Conservation (phyloP, 495 filamentous ascomycete genomes). For the Rostrohypoxylon terebratum region DNA sequence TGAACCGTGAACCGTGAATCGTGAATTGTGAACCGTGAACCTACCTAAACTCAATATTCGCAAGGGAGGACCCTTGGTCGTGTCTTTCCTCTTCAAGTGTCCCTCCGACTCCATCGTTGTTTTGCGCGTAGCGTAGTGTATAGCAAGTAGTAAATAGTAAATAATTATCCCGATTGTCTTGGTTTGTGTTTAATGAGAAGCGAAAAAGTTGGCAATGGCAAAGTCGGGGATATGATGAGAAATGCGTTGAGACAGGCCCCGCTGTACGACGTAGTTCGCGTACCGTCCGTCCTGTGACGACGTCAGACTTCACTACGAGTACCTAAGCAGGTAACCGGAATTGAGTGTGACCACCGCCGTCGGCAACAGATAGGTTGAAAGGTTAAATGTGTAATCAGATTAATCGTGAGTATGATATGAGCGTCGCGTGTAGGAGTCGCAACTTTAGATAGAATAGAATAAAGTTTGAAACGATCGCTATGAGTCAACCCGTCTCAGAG, state of each 20-base stretch:
- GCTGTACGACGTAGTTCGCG: conserved; percentile 26
- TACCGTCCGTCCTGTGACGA: conserved; percentile 41
- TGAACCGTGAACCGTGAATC: conserved; percentile 52
- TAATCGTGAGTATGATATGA: background rate
- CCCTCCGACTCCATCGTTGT: conserved; percentile 47
- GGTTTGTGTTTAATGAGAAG: background rate
- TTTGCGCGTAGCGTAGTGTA: no score
- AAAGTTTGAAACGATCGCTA: background rate
- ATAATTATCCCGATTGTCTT: conserved; percentile 7
- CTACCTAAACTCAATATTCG: conserved; percentile 90
- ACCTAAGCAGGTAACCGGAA: conserved; percentile 18
- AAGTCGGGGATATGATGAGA: conserved; percentile 17
- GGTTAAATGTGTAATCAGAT: background rate
- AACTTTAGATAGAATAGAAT: background rate
- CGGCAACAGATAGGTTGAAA: background rate
- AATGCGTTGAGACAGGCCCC: conserved; percentile 22
- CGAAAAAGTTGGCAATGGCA: background rate
- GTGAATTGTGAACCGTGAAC: conserved; percentile 47
- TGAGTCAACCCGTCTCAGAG: conserved; percentile 21
- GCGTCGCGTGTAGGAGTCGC: background rate
- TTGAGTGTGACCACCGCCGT: conserved; percentile 28
- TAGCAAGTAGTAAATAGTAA: no score
- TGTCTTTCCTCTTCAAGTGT: conserved; percentile 79
- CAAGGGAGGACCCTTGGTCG: conserved; percentile 91
- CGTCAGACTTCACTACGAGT: conserved; percentile 33